Evolutionary conservation across 176 grass and related monocot genomes (phyloP).

Genomic region (Oryza meyeriana): DNA sequence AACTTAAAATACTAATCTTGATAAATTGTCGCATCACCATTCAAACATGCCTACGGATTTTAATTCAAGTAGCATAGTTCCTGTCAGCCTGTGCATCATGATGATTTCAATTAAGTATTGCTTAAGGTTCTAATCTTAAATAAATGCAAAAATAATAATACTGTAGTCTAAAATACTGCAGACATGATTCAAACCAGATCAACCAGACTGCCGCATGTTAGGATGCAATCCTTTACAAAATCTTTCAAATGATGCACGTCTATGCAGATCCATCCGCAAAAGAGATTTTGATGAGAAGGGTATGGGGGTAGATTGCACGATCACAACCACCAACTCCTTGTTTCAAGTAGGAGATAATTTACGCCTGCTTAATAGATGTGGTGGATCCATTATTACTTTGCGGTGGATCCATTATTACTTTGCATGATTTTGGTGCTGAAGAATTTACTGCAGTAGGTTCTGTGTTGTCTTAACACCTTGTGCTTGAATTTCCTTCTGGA

Average conservation of each 20-base stretch:
- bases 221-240: background rate
- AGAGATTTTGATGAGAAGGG: background rate
- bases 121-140: background rate
- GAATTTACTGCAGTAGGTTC: background rate
- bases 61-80: background rate
- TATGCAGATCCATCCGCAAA: background rate
- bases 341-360: background rate
- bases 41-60: background rate
- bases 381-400: slow-evolving; percentile 6
- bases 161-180: background rate
- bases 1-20: slow-evolving; percentile 1
- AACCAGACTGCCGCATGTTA: background rate
- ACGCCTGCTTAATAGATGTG: slow-evolving; percentile 1
- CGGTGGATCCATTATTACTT: slow-evolving; percentile 1
- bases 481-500: slow-evolving; percentile 11
- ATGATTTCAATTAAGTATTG: background rate
- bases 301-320: background rate
- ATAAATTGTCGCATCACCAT: background rate
- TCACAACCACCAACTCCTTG: background rate
- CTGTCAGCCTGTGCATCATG: background rate
- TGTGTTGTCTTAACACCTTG: background rate
- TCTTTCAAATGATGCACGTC: background rate
- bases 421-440: slow-evolving; percentile 1
- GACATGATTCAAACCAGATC: background rate
- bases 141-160: background rate